These are phyloP conservation scores for Panicum hallii DNA, from an alignment of 202 grass and related monocot species.

Conservation along the genomic window DNA sequence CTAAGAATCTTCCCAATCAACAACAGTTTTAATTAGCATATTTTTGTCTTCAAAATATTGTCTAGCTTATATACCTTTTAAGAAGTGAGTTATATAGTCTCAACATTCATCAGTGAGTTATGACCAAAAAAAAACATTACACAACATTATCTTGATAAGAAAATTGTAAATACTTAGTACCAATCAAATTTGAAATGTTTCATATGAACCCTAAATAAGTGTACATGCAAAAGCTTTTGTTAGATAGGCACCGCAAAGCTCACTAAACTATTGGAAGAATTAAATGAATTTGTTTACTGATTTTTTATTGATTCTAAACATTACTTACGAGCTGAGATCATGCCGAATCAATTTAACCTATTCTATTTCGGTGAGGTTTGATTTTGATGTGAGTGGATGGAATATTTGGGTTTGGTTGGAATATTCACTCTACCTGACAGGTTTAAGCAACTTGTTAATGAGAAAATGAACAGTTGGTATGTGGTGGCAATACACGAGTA, in stretches of 20 bases:
- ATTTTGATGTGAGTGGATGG: constrained; percentile 9
- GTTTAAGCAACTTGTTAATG: not conserved
- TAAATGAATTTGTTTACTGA: not conserved
- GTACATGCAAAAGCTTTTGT: too few relatives aligned
- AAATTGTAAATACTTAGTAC: not conserved
- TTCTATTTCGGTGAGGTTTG: not conserved
- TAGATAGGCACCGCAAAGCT: not conserved
- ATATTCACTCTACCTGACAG: not conserved
- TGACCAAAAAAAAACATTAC: not conserved
- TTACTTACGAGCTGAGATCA: not conserved
- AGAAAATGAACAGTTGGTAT: not conserved
- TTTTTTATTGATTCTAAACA: not conserved
- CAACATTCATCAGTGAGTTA: not conserved
- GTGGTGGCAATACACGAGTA: not conserved
- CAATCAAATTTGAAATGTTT: not conserved
- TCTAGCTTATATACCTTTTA: not conserved
- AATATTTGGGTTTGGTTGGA: not conserved
- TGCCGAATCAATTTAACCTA: not conserved
- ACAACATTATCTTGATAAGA: not conserved
- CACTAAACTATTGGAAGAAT: not conserved
- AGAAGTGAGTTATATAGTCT: not conserved
- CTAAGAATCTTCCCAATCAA: not conserved
- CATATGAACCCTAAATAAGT: too few relatives aligned
- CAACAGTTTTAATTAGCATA: not conserved
- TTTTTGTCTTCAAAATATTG: not conserved